phyloP scores from a whole-genome alignment of 345 rosid species.

The Euphorbia lathyris region DNA sequence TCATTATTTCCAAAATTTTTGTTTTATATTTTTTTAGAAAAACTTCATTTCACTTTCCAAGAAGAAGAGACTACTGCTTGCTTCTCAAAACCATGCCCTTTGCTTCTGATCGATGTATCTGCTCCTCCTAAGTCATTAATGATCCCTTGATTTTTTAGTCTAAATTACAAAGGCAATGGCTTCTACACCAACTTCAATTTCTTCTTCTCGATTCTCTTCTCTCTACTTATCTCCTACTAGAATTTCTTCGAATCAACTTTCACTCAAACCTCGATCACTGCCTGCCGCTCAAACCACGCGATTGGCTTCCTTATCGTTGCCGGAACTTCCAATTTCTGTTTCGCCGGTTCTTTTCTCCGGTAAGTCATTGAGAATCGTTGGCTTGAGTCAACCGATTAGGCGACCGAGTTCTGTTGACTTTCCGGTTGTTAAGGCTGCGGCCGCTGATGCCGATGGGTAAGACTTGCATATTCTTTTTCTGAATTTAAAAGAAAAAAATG shows the following conservation, averaged over 20 bases:
- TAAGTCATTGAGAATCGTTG: constrained; percentile 18
- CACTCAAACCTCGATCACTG: constrained; percentile 20
- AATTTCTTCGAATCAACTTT: constrained; percentile 12
- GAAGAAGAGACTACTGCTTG: not conserved
- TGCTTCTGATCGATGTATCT: not conserved
- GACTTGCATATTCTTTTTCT: constrained; percentile 11
- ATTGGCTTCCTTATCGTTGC: constrained; percentile 29
- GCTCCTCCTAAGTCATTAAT: no score
- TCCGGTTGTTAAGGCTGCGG: constrained; percentile 35
- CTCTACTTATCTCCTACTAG: constrained; percentile 25
- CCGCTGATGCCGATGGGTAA: constrained; percentile 44
- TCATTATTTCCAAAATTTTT: not conserved
- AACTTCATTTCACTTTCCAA: not conserved
- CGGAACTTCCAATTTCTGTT: constrained; percentile 15
- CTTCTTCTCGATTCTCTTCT: constrained; percentile 31
- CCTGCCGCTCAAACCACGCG: constrained; percentile 19
- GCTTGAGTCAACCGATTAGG: constrained; percentile 22
- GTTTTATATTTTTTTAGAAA: not conserved
- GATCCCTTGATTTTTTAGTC: not conserved
- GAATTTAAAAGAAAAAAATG: constrained; percentile 3
- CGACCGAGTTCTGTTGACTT: constrained; percentile 22
- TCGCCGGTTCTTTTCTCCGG: constrained; percentile 13
- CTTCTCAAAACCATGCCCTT: not conserved
- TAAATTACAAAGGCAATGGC: no score
- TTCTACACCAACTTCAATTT: constrained; percentile 21